Percentiles rank a stretch among this genome's conserved stretches.
Evolutionary conservation across 805 yeast species (phyloP).

Genomic region (Nakazawaea laoshanensis): DNA sequence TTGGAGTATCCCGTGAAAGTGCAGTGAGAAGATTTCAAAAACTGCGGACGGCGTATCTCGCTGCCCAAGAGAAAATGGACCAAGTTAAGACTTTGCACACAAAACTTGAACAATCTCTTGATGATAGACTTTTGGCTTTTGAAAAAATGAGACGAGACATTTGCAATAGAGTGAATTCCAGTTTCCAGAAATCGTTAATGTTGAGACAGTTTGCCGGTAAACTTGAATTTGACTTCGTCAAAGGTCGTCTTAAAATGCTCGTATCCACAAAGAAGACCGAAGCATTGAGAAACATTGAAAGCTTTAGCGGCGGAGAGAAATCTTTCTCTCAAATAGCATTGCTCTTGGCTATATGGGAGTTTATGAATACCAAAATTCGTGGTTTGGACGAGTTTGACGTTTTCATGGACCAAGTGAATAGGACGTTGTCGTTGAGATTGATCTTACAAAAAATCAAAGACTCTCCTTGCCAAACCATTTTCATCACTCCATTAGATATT

Average conservation of each 20-base stretch:
- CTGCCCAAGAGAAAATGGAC: constrained; percentile 30
- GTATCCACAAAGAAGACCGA: constrained; percentile 56
- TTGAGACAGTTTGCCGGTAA: constrained; percentile 70
- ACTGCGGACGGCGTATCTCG: constrained; percentile 32
- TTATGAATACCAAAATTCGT: constrained; percentile 79
- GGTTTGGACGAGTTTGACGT: constrained; percentile 97
- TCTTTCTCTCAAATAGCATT: constrained; percentile 89
- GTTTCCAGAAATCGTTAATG: constrained; percentile 51
- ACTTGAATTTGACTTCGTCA: constrained; percentile 51
- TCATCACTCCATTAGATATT: constrained; percentile 91
- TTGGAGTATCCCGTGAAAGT: constrained; percentile 50
- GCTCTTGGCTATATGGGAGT: constrained; percentile 83
- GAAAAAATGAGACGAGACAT: constrained; percentile 29
- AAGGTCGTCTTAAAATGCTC: constrained; percentile 41
- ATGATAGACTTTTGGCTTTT: constrained; percentile 33
- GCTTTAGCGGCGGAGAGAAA: constrained; percentile 95
- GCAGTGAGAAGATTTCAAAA: constrained; percentile 38
- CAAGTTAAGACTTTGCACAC: constrained; percentile 23
- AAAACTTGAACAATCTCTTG: constrained; percentile 26
- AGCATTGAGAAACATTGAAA: constrained; percentile 60
- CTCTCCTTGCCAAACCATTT: constrained; percentile 74
- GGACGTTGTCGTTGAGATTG: constrained; percentile 69
- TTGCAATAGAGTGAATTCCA: constrained; percentile 40
- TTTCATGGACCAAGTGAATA: constrained; percentile 90
- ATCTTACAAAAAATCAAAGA: constrained; percentile 57